Evolutionary conservation across 345 rosid species (phyloP).

Genomic region (Pugionium dolabratum): DNA sequence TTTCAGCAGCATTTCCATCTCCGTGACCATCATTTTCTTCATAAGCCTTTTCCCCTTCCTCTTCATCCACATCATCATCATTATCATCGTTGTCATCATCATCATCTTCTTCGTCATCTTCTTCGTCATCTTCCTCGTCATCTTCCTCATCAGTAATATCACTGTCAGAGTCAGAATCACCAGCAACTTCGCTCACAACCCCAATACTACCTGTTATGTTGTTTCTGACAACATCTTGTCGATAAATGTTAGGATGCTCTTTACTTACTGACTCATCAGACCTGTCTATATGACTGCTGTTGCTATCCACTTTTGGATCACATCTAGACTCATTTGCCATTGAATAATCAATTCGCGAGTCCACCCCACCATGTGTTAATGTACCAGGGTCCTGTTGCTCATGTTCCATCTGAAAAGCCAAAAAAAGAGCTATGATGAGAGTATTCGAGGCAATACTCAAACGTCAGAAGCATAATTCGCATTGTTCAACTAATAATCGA

Average conservation of each 20-base stretch:
- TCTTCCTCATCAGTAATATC: conserved; percentile 64
- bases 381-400: conserved; percentile 45
- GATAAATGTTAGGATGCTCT: conserved; percentile 53
- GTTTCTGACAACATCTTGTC: conserved; percentile 80
- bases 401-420: conserved; percentile 57
- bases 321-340: neutral
- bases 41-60: conserved; percentile 25
- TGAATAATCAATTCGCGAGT: conserved; percentile 36
- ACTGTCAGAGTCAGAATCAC: conserved; percentile 88
- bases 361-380: conserved; percentile 36
- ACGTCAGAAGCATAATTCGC: neutral
- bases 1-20: conserved; percentile 38
- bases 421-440: conserved; percentile 4
- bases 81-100: conserved; percentile 1
- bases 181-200: conserved; percentile 87
- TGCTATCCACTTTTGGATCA: conserved; percentile 39
- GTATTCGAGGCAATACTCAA: conserved; percentile 2
- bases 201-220: conserved; percentile 60
- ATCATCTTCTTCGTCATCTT: too few species aligned
- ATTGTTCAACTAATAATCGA: neutral
- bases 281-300: conserved; percentile 4
- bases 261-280: conserved; percentile 39
- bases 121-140: conserved; percentile 28
- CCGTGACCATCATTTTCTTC: conserved; percentile 32
- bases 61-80: conserved; percentile 36